Evolutionary conservation across 768 basidiomycete species (phyloP), one percentile per base, ranked within the genome.

Genomic region (Lentinus brumalis): DNA sequence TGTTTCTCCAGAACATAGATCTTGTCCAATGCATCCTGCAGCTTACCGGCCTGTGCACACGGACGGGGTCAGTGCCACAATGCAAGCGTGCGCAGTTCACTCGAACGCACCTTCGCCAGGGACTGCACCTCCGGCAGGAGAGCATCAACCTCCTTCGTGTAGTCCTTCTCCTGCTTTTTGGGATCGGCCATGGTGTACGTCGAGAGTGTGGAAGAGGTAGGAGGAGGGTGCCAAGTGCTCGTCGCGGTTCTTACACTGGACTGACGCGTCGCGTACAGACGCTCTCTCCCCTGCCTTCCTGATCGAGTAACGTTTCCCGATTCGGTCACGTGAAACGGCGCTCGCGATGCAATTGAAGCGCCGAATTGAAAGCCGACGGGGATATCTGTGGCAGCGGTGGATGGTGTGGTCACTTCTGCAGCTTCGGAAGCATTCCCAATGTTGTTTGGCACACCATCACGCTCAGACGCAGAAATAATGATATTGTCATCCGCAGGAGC

Each of bases 1-100:
- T 97, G 96, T 77, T 98, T 98, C 78, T 99, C 97, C 5, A 98
- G 81, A 1, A 78, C 76, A 58, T 95, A 81, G 58, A 98, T 85
- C 78, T 91, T 94, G 76, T 99, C 96, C 35, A 98, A 78, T 26
- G 89, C 93, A 32, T 92, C 91, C 71, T 92, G 86, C 50, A 94
- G 80, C 74, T 87, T 88, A 29, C 91, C 92, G 60, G 86, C 78
- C 95, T 96, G 71, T 56, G 64, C 55, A 61, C 59, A 53, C 39
- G 50, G 29, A 55, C 40, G 50, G 35, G 42, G 32, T 66, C 64
- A 63, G 57, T 51, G 59, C 57, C 51, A 54, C 47, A 53, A 42
- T 57, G 54, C 52, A 16, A 53, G 31, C 47, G 30, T 40, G 41
- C 55, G n/a, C 39, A 5, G 38, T 18, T 26, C 11, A 15, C 4